Evolutionary conservation across 164 flowering plant genomes (phyloP).

Genomic region (Amborella trichopoda): DNA sequence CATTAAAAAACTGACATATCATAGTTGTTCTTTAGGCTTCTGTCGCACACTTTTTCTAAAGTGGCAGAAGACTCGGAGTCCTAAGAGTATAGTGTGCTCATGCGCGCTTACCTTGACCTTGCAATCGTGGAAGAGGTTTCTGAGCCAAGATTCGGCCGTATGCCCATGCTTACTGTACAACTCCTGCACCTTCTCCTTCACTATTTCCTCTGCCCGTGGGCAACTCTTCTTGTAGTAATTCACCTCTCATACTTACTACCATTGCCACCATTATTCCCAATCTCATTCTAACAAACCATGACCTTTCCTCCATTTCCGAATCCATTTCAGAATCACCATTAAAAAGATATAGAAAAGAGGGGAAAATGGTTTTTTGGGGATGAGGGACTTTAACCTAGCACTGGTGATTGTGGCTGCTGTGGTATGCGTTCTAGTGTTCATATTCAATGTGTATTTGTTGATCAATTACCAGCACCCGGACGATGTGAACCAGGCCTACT

Average conservation of each 20-base stretch:
- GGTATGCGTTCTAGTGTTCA: constrained; percentile 63
- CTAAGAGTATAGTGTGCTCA: too few relatives aligned
- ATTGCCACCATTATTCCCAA: too few relatives aligned
- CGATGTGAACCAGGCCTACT: constrained; percentile 86
- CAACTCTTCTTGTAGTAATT: constrained; percentile 60
- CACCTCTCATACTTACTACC: too few relatives aligned
- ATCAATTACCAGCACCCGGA: constrained; percentile 96
- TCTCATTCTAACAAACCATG: too few relatives aligned
- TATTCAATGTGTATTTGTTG: constrained; percentile 86
- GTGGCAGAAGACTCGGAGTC: too few relatives aligned
- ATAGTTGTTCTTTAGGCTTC: too few relatives aligned
- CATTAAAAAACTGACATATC: too few relatives aligned
- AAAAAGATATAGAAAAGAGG: too few relatives aligned
- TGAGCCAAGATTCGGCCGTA: constrained; percentile 75
- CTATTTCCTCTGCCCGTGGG: constrained; percentile 72
- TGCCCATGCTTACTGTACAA: constrained; percentile 56
- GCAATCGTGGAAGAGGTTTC: constrained; percentile 90
- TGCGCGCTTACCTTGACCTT: constrained; percentile 40
- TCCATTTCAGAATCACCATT: too few relatives aligned
- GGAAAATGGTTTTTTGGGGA: constrained; percentile 6
- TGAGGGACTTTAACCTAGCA: constrained; percentile 98
- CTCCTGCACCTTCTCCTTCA: constrained; percentile 49
- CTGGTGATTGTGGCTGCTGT: constrained; percentile 84
- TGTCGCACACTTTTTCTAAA: too few relatives aligned
- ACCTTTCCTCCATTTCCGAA: too few relatives aligned